Conservation (phyloP, 345 rosid genomes). For the Pugionium cornutum region DNA sequence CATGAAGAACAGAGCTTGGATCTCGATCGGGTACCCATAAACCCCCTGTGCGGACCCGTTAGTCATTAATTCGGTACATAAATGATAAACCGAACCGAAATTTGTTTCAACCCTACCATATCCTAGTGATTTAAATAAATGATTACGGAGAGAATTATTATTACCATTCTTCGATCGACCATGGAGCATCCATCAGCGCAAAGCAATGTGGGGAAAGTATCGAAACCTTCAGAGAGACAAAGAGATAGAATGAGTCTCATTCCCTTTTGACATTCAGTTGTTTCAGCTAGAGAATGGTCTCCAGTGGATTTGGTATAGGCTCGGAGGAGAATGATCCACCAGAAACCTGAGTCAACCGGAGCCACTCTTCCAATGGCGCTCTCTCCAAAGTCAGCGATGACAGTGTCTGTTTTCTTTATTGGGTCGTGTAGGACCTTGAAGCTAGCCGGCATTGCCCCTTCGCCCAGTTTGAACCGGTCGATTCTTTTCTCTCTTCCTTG, state of each 20-base stretch:
- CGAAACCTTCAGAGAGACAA: slow-evolving; percentile 82
- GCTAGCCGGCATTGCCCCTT: slow-evolving; percentile 87
- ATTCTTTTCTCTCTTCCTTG: slow-evolving; percentile 73
- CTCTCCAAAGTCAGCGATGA: slow-evolving; percentile 81
- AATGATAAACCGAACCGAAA: no score
- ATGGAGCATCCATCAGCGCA: slow-evolving; percentile 91
- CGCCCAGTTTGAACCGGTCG: slow-evolving; percentile 76
- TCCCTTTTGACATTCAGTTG: slow-evolving; percentile 75
- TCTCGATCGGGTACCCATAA: slow-evolving; percentile 82
- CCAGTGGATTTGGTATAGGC: slow-evolving; percentile 82
- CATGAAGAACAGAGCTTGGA: slow-evolving; percentile 85
- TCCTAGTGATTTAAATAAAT: no score
- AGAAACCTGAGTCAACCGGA: slow-evolving; percentile 83
- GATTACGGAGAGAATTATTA: no score
- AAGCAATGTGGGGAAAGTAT: slow-evolving; percentile 83
- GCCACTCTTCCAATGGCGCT: slow-evolving; percentile 88
- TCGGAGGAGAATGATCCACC: slow-evolving; percentile 90
- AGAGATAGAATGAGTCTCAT: slow-evolving; percentile 72
- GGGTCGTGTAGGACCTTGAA: slow-evolving; percentile 82
- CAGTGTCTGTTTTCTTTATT: slow-evolving; percentile 52
- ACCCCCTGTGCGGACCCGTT: slow-evolving; percentile 42
- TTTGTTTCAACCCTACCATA: no score
- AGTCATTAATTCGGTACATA: no score
- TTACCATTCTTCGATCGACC: slow-evolving; percentile 87
- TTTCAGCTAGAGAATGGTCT: slow-evolving; percentile 62